These are phyloP conservation scores for Deuterostichococcus epilithicus DNA, from an alignment of 139 green algal genomes.

Conservation along the genomic window DNA sequence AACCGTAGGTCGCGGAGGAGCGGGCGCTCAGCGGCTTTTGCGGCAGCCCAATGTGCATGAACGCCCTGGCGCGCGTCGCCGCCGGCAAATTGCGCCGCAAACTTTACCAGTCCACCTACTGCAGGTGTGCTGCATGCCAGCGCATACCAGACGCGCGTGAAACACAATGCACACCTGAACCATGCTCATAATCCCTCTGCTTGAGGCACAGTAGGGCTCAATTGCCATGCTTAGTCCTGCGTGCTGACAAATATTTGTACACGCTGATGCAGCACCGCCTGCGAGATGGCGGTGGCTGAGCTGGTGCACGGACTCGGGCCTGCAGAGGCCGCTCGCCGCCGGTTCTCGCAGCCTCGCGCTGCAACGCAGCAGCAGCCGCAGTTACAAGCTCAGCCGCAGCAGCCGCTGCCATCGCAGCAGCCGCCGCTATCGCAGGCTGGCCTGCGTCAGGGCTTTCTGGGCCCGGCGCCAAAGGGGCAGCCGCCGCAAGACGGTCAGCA, in stretches of 20 bases:
- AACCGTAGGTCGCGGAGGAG: not conserved
- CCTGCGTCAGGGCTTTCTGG: not conserved
- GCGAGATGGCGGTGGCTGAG: not conserved
- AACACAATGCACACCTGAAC: too few relatives aligned
- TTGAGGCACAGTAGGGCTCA: too few relatives aligned
- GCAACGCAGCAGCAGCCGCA: too few relatives aligned
- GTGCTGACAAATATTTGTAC: too few relatives aligned
- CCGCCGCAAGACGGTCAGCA: not conserved
- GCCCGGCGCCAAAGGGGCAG: not conserved
- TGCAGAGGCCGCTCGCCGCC: not conserved
- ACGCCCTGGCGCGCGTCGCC: not conserved
- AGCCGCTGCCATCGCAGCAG: too few relatives aligned
- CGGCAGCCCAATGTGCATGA: not conserved
- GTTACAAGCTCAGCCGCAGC: too few relatives aligned
- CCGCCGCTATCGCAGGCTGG: too few relatives aligned
- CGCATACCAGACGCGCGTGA: too few relatives aligned
- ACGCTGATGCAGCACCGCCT: slow-evolving; percentile 1
- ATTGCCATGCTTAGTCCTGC: too few relatives aligned
- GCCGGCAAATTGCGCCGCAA: not conserved
- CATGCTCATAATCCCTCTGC: too few relatives aligned
- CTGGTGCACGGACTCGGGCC: not conserved
- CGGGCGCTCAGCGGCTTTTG: not conserved
- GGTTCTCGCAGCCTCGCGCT: too few relatives aligned
- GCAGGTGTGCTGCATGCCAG: too few relatives aligned
- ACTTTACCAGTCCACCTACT: not conserved